Base-by-base conservation (phyloP, 2,329 filamentous ascomycete species). In the Fusarium secorum region DNA sequence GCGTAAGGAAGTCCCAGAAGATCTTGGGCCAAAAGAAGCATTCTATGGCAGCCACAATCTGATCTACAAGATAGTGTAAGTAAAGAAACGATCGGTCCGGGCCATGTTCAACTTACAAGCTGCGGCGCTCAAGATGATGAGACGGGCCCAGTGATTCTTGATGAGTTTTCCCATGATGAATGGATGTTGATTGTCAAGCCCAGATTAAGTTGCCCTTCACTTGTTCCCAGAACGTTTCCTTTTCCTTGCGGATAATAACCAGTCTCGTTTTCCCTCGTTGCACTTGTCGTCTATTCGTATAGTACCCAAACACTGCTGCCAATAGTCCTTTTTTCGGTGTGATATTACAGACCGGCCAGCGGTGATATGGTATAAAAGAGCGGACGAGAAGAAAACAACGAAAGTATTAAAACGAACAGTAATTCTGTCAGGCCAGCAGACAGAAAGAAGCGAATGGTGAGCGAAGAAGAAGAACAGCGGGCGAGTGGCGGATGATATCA, bases 1-100 rank as follows among this genome's bases (percentile, higher is more conserved):
- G 94, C 66, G 95, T 98, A 73, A 96, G 83, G 81, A 97, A 97
- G 82, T 99, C 96, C 92, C 93, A 99, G 84, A 99, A 97, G 79
- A 99, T 91, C 82, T 99, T 99, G 73, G 96, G 96, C 94, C 95
- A 99, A 88, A 99, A 95, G 87, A 96, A 97, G 78, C 89, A 91
- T 83, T 97, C 89, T 61, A 99, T 83, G 20, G 92, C 91, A 66
- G 94, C 94, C 66, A 86, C 90, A 70, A 98, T 82, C 88, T 99
- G 96, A 81, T 97, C 94, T 97, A 52, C 24, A 38, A n/a, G 35
- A n/a, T 5, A 20, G 17, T 56, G 75, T 82, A 74, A 82, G 77
- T 39, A 28, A 24, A 41, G 18, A 20, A 24, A 44, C 22, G 14
- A 26, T 10, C 9, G n/a, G 4, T 51, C 58, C 44, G 30, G 10